A percentile compares a stretch with the other conserved stretches of the same genome.
These are phyloP conservation scores for Gonapodya sp. DNA, from an alignment of 192 early-diverging fungal species.

Conservation along the genomic window DNA sequence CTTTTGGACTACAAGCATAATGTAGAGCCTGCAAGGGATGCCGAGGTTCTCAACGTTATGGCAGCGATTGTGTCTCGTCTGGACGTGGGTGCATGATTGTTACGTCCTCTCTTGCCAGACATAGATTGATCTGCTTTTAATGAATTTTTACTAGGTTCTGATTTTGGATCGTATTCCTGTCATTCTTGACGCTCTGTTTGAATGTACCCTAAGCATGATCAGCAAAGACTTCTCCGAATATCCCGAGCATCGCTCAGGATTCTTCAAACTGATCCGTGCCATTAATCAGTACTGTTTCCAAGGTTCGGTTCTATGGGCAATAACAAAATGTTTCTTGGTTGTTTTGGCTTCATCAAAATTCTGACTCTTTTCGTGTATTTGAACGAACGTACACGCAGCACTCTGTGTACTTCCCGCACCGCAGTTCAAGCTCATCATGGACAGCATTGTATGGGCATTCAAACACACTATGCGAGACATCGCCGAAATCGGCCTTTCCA, in stretches of 20 bases:
- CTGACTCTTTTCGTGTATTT: conserved; percentile 13
- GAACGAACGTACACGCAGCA: conserved; percentile 34
- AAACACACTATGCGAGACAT: conserved; percentile 99
- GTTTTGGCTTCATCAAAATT: not conserved
- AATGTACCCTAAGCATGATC: conserved; percentile 97
- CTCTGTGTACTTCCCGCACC: conserved; percentile 68
- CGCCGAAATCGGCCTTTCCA: conserved; percentile 79
- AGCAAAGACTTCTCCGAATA: conserved; percentile 97
- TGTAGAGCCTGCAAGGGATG: conserved; percentile 82
- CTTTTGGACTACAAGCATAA: conserved; percentile 80
- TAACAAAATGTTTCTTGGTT: no score
- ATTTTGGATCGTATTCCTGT: conserved; percentile 74
- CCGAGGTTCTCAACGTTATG: conserved; percentile 89
- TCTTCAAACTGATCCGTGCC: conserved; percentile 85
- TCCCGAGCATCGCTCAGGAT: conserved; percentile 92
- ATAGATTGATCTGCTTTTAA: no score
- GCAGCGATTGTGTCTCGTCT: conserved; percentile 75
- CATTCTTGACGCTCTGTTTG: conserved; percentile 90
- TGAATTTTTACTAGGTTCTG: conserved; percentile 33
- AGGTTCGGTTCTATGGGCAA: conserved; percentile 29
- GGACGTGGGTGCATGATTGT: conserved; percentile 40
- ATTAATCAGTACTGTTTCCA: conserved; percentile 90
- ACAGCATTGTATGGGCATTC: conserved; percentile 96
- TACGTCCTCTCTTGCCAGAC: not conserved
- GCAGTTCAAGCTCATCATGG: conserved; percentile 86